phyloP scores from a whole-genome alignment of 305 asterid species.

The Solanum hybrid region DNA sequence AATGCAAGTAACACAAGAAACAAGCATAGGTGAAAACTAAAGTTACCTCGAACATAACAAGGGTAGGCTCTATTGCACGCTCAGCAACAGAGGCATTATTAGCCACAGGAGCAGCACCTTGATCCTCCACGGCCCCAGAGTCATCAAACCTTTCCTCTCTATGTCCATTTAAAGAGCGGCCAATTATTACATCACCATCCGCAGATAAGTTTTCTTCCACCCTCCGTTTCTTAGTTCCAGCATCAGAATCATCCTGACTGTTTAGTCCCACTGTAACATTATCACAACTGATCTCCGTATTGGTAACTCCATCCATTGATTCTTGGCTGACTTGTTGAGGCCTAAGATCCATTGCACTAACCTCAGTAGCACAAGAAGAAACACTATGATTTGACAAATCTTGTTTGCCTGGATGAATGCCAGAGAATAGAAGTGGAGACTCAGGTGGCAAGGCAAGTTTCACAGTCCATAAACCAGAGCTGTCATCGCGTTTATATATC shows the following conservation, averaged over 20 bases:
- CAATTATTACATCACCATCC: slow-evolving; percentile 50
- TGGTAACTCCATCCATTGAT: slow-evolving; percentile 56
- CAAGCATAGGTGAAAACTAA: not conserved
- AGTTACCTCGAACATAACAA: slow-evolving; percentile 96
- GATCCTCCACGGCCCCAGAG: slow-evolving; percentile 45
- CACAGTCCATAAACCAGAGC: slow-evolving; percentile 74
- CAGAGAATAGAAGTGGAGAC: slow-evolving; percentile 45
- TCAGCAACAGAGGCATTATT: slow-evolving; percentile 88
- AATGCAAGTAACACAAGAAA: not conserved
- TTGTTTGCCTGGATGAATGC: slow-evolving; percentile 25
- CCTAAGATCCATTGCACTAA: slow-evolving; percentile 49
- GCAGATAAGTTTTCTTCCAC: slow-evolving; percentile 62
- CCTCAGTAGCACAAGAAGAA: slow-evolving; percentile 41
- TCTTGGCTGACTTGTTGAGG: slow-evolving; percentile 55
- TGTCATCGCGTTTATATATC: slow-evolving; percentile 77
- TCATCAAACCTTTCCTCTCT: slow-evolving; percentile 56
- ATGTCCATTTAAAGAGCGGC: slow-evolving; percentile 50
- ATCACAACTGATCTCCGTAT: slow-evolving; percentile 75
- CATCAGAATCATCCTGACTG: slow-evolving; percentile 60
- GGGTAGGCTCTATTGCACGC: slow-evolving; percentile 89
- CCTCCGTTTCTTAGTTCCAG: slow-evolving; percentile 73
- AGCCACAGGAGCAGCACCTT: slow-evolving; percentile 57
- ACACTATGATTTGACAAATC: slow-evolving; percentile 29
- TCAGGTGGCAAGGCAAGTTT: slow-evolving; percentile 65
- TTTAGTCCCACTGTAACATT: slow-evolving; percentile 43